Conservation (phyloP, 2,329 filamentous ascomycete species). For the Fonsecaea monophora region DNA sequence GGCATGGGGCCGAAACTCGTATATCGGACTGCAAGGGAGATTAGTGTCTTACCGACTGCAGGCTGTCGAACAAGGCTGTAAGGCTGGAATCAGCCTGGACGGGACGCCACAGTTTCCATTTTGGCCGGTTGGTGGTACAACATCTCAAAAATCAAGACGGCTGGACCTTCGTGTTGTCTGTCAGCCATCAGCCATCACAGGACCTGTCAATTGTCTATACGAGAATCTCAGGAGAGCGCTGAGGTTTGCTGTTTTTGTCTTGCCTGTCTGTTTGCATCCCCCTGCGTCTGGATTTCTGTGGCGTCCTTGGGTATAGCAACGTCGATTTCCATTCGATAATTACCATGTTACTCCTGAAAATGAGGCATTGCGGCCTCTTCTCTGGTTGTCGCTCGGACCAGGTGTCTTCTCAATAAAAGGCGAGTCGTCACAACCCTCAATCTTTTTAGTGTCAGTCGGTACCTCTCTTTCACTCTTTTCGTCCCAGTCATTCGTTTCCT, state of each 20-base stretch:
- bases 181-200: not conserved
- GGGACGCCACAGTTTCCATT: slow-evolving; percentile 1
- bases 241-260: not conserved
- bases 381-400: not conserved
- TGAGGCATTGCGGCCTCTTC: not conserved
- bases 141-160: not conserved
- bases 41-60: slow-evolving; percentile 1
- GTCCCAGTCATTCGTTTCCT: slow-evolving; percentile 1
- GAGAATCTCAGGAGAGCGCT: not conserved
- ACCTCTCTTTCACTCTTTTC: not conserved
- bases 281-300: not conserved
- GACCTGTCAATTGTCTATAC: not conserved
- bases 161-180: slow-evolving; percentile 2
- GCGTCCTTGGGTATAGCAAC: not conserved
- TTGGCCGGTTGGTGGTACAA: not conserved
- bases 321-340: not conserved
- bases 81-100: slow-evolving; percentile 2
- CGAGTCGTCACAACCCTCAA: not conserved
- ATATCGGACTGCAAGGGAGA: slow-evolving; percentile 4
- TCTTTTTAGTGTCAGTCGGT: not conserved
- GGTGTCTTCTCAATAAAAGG: slow-evolving; percentile 1
- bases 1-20: slow-evolving; percentile 5
- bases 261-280: not conserved
- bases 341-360: not conserved
- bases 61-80: slow-evolving; percentile 3